Evolutionary conservation across 768 basidiomycete species (phyloP), one percentile per base, ranked within the genome.

Genomic region (Saitozyma sp.): DNA sequence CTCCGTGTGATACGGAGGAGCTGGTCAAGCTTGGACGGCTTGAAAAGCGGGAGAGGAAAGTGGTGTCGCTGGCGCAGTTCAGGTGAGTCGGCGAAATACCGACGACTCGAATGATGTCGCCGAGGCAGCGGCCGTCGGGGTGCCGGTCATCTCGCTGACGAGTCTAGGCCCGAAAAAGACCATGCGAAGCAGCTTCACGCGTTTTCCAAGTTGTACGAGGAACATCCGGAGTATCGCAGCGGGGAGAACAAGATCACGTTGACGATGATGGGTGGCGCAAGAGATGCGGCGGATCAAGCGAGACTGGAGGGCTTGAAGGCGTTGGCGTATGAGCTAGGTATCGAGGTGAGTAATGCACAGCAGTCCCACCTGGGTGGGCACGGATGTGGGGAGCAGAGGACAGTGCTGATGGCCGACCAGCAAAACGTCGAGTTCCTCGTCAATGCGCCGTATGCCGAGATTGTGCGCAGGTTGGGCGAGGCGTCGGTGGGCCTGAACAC

Each of bases 41-140:
- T 51, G 65, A 67, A 1, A 61, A 67, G 55, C 48, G 90, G 56
- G 83, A 87, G 58, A 84, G 83, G 19, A 82, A 90, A 17, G 84
- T 98, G 43, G 79, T 98, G 39, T 93, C 92, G 64, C 81, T 98
- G 2, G 92, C 94, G 3, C 96, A 98, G 78, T 99, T 98, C 79
- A 82, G 95, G 91, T 76, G 29, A 29, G 29, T 29, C 29, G 29
- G 29, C 29, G 29, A 29, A 29, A 29, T 5, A 29, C 29, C 29
- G 2, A n/a, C n/a, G n/a, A n/a, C n/a, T n/a, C n/a, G n/a, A n/a
- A 29, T 29, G 2, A 29, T 29, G 29, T 29, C 29, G 5, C 29
- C 29, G 5, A 29, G 29, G 29, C 29, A 38, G 69, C 53, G 42
- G 20, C 14, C n/a, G 49, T 1, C 46, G 52, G 29, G 45, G 19